These are phyloP conservation scores for Colletotrichum lupini DNA, from an alignment of 2,329 filamentous ascomycete species.

Conservation along the genomic window DNA sequence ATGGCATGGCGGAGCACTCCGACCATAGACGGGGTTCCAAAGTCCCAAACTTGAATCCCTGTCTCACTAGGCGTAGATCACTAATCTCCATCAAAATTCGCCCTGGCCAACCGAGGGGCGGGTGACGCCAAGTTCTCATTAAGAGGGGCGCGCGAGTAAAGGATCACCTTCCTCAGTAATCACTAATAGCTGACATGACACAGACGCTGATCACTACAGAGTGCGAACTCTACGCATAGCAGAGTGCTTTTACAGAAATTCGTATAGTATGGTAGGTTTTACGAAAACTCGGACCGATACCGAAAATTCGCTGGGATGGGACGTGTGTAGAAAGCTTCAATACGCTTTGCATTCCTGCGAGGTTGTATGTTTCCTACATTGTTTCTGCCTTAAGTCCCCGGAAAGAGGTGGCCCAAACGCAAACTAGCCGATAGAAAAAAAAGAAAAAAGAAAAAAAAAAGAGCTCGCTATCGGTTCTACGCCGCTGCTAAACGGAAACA, in stretches of 20 bases:
- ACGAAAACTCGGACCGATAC: slow-evolving; percentile 13
- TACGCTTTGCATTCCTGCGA: neutral
- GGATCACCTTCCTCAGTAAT: neutral
- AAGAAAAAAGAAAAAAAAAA: neutral
- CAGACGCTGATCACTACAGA: neutral
- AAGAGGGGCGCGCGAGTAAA: neutral
- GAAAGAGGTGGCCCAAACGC: neutral
- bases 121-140: neutral
- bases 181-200: slow-evolving; percentile 5
- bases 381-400: neutral
- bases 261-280: neutral
- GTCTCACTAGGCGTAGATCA: slow-evolving; percentile 1
- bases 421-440: neutral
- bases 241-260: neutral
- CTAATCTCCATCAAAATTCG: neutral
- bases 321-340: neutral
- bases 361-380: neutral
- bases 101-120: neutral
- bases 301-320: neutral
- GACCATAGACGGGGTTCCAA: neutral
- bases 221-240: neutral
- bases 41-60: neutral
- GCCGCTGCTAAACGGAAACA: neutral
- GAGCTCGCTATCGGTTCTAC: neutral
- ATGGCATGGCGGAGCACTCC: neutral